Evolutionary conservation across 2,329 filamentous ascomycete genomes (phyloP), one percentile per base, ranked within the genome.

Genomic region (Calonectria pteridis): DNA sequence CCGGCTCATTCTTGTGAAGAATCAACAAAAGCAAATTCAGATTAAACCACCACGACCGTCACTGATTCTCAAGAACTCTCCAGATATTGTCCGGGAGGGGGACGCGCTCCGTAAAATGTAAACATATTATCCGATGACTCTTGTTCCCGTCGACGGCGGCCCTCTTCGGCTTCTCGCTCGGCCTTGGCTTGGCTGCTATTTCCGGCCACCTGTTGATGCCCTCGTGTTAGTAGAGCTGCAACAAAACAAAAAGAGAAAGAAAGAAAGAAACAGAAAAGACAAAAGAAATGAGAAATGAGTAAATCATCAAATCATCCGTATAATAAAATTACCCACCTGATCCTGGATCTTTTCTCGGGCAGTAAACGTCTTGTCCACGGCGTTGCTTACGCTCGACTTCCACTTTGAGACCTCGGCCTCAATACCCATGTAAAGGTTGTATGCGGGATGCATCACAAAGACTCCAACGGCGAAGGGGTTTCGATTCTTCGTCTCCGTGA

Each of bases 161-260:
- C 70, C 51, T 71, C 71, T 35, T 73, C 71, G 29, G 63, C 67
- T n/a, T 73, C 59, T 3, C 67, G 40, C 58, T 73, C 40, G 7
- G 62, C 71, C 29, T 26, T 63, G 4, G 28, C 26, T n/a, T 35
- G 53, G 37, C 9, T 55, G 37, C 20, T 49, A 13, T 16, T 23
- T 16, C 67, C 51, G 18, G 59, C 37, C 29, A 67, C 69, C 53
- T 68, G n/a, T 69, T 53, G 20, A 35, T 26, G 20, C 26, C 2
- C 18, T 23, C 14, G 28, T 29, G 35, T 51, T 40, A 37, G 65
- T 46, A 23, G 37, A 31, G 33, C 33, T 33, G 10, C 26, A 53
- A 7, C 1, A 11, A 10, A 20, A 28, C n/a, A 18, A 4, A 1
- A 23, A 23, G 14, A 6, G 28, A 20, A 33, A 23, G n/a, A n/a